These are phyloP conservation scores for Cornus suecica DNA, from an alignment of 148 eudicot genomes.

Conservation along the genomic window DNA sequence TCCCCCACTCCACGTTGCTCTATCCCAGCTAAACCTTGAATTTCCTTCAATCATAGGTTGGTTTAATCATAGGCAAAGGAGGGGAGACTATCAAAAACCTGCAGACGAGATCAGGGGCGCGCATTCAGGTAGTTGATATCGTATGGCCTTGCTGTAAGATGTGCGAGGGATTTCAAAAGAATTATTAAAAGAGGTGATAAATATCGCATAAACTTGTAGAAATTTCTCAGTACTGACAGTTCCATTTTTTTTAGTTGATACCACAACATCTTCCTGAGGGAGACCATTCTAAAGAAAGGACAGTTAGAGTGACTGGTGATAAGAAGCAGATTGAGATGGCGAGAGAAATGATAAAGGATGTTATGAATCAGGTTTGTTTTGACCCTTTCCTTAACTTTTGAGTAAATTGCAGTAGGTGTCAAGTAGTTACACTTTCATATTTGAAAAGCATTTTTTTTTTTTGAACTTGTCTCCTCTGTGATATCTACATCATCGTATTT, in stretches of 20 bases:
- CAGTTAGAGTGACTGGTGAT: conserved; percentile 81
- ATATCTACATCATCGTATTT: not conserved
- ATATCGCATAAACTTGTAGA: not conserved
- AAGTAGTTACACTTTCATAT: not conserved
- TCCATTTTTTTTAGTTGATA: conserved; percentile 47
- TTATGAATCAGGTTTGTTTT: conserved; percentile 87
- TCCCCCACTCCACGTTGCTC: not conserved
- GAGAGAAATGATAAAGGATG: conserved; percentile 83
- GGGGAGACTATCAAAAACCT: conserved; percentile 90
- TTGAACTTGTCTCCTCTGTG: not conserved
- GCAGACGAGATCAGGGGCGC: conserved; percentile 94
- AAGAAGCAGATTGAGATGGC: conserved; percentile 84
- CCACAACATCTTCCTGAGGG: conserved; percentile 73
- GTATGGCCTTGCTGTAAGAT: not conserved
- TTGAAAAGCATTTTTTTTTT: not conserved
- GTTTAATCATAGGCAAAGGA: conserved; percentile 86
- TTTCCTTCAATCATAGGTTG: conserved; percentile 52
- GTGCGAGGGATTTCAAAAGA: not conserved
- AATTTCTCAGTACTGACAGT: conserved; percentile 1
- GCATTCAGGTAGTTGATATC: conserved; percentile 78
- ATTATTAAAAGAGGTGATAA: not conserved
- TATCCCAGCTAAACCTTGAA: not conserved
- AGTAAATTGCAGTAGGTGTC: not conserved
- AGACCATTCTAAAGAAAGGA: conserved; percentile 76
- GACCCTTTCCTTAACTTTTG: conserved; percentile 1